These are phyloP conservation scores for Strobilomyces dryophilus DNA, from an alignment of 768 basidiomycete genomes.

Conservation along the genomic window DNA sequence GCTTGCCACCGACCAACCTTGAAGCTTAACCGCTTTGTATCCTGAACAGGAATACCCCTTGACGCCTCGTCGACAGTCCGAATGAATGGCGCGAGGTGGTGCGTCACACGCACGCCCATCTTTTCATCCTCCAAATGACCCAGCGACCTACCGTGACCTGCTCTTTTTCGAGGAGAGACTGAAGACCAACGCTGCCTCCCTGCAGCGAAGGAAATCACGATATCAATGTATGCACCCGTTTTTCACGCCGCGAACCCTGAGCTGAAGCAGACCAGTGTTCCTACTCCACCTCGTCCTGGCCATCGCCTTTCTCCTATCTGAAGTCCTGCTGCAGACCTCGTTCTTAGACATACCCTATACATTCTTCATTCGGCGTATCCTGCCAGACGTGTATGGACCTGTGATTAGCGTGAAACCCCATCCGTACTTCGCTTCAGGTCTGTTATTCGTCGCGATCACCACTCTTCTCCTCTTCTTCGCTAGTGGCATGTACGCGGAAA, in stretches of 20 bases:
- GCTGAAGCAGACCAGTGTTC: slow-evolving; percentile 51
- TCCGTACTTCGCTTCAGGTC: slow-evolving; percentile 72
- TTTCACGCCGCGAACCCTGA: slow-evolving; percentile 15
- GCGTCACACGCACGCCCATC: slow-evolving; percentile 29
- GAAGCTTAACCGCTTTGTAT: not conserved
- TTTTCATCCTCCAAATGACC: slow-evolving; percentile 66
- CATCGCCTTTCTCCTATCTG: slow-evolving; percentile 69
- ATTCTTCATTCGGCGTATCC: slow-evolving; percentile 40
- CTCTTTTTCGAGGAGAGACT: slow-evolving; percentile 95
- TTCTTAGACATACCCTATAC: slow-evolving; percentile 63
- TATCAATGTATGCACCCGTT: slow-evolving; percentile 64
- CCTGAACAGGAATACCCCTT: not conserved
- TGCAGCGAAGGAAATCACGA: slow-evolving; percentile 73
- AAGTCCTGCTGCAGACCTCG: slow-evolving; percentile 67
- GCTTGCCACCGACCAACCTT: not conserved
- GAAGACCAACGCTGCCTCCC: slow-evolving; percentile 82
- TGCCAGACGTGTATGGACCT: slow-evolving; percentile 49
- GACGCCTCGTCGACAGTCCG: not conserved
- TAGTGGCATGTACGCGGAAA: slow-evolving; percentile 93
- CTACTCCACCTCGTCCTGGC: slow-evolving; percentile 62
- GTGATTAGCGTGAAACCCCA: slow-evolving; percentile 46
- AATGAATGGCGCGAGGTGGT: slow-evolving; percentile 25
- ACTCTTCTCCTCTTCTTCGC: slow-evolving; percentile 94
- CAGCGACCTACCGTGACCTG: slow-evolving; percentile 80
- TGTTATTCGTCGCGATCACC: slow-evolving; percentile 84